Percentiles rank a stretch among this genome's conserved stretches.
Evolutionary conservation across 2,329 filamentous ascomycete genomes (phyloP).

Genomic region (Claviceps purpurea): DNA sequence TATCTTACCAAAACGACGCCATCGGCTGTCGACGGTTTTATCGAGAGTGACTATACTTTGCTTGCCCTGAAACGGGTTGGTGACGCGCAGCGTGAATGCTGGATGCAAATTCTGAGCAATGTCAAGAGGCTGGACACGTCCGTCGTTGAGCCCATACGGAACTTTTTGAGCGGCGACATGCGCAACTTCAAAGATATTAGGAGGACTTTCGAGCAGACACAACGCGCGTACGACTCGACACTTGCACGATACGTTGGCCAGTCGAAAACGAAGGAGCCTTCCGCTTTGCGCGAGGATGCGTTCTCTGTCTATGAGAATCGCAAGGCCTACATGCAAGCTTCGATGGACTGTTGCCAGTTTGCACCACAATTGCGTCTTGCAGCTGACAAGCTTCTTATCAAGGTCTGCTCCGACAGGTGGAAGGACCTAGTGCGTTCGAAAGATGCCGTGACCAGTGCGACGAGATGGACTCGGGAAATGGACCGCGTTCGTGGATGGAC

Average conservation of each 20-base stretch:
- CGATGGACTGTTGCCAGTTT: slow-evolving; percentile 83
- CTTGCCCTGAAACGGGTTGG: slow-evolving; percentile 73
- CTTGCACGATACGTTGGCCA: slow-evolving; percentile 73
- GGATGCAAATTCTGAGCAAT: slow-evolving; percentile 59
- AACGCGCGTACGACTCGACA: slow-evolving; percentile 72
- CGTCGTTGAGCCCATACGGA: slow-evolving; percentile 68
- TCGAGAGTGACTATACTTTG: slow-evolving; percentile 92
- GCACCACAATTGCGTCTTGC: slow-evolving; percentile 74
- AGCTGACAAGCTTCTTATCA: slow-evolving; percentile 76
- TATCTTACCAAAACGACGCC: slow-evolving; percentile 69
- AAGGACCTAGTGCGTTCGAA: slow-evolving; percentile 65
- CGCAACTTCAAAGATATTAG: slow-evolving; percentile 76
- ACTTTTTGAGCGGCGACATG: slow-evolving; percentile 67
- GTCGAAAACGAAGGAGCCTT: slow-evolving; percentile 87
- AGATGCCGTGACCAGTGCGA: slow-evolving; percentile 51
- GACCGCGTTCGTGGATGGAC: slow-evolving; percentile 87
- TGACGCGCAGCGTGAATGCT: slow-evolving; percentile 79
- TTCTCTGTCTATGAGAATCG: slow-evolving; percentile 90
- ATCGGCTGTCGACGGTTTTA: slow-evolving; percentile 64
- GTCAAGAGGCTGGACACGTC: slow-evolving; percentile 66
- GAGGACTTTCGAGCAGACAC: slow-evolving; percentile 60
- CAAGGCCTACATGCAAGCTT: slow-evolving; percentile 79
- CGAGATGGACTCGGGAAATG: slow-evolving; percentile 65
- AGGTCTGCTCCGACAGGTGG: slow-evolving; percentile 76
- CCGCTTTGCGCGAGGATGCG: slow-evolving; percentile 81